Conservation (phyloP, 2,329 filamentous ascomycete genomes). For the Colletotrichum sansevieriae region DNA sequence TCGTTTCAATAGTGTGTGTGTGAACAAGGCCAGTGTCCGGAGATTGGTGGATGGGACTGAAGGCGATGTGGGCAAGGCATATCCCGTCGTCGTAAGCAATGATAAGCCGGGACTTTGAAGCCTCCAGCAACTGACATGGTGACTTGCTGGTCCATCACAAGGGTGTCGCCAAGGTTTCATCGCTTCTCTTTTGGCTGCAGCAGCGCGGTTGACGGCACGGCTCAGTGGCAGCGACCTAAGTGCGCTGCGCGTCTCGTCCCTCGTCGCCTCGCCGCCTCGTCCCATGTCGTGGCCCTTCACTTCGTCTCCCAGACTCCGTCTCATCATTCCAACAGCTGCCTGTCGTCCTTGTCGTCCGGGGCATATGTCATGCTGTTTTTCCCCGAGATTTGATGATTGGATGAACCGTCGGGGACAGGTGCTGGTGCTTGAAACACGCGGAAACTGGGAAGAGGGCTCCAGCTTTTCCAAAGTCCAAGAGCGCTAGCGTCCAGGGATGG, state of each 20-base stretch:
- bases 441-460: slow-evolving; percentile 36
- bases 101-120: slow-evolving; percentile 13
- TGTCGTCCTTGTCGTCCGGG: slow-evolving; percentile 16
- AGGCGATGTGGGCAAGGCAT: slow-evolving; percentile 13
- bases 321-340: slow-evolving; percentile 13
- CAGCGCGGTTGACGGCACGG: slow-evolving; percentile 23
- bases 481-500: neutral
- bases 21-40: neutral
- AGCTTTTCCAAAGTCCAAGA: neutral
- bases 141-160: slow-evolving; percentile 16
- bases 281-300: slow-evolving; percentile 18
- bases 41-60: slow-evolving; percentile 12
- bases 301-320: slow-evolving; percentile 23
- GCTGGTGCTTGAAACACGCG: slow-evolving; percentile 37
- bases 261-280: slow-evolving; percentile 9
- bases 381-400: slow-evolving; percentile 20
- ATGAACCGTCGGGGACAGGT: slow-evolving; percentile 11
- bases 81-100: neutral
- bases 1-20: slow-evolving; percentile 1
- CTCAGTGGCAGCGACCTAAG: neutral
- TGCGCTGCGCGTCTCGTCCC: slow-evolving; percentile 6
- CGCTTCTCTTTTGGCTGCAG: slow-evolving; percentile 11
- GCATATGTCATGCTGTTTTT: slow-evolving; percentile 21
- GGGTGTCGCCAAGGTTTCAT: neutral
- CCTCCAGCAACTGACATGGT: neutral